Conservation (phyloP, 192 early-diverging fungal species). For the Backusella macrospora region DNA sequence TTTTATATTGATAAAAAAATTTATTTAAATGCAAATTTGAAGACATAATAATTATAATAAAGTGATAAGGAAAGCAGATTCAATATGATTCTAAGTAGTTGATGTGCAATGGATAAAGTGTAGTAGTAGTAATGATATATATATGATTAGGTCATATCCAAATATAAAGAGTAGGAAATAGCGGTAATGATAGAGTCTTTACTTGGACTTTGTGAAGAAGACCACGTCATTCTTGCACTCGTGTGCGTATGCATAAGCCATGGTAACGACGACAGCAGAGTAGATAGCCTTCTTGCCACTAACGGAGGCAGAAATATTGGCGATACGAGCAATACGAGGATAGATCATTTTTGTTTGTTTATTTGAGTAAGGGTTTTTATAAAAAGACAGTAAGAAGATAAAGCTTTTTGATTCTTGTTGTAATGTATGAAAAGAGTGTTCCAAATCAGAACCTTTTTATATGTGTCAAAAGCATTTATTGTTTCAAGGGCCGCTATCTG, state of each 20-base stretch:
- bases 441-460: slow-evolving; percentile 9
- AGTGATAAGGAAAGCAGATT: neutral
- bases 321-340: slow-evolving; percentile 18
- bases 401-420: neutral
- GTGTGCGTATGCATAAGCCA: slow-evolving; percentile 24
- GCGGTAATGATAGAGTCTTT: neutral
- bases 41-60: slow-evolving; percentile 3
- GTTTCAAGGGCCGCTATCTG: neutral
- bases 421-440: slow-evolving; percentile 1
- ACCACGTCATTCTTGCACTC: slow-evolving; percentile 40
- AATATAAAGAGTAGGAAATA: neutral
- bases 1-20: slow-evolving; percentile 5
- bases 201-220: slow-evolving; percentile 30
- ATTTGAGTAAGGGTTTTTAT: neutral
- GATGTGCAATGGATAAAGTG: neutral
- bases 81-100: slow-evolving; percentile 1
- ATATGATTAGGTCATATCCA: neutral
- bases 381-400: too few relatives aligned
- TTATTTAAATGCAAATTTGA: slow-evolving; percentile 6
- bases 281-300: slow-evolving; percentile 2
- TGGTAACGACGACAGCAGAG: slow-evolving; percentile 13
- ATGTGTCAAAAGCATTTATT: neutral
- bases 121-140: neutral
- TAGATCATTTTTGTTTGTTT: slow-evolving; percentile 5
- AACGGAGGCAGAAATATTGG: slow-evolving; percentile 8